These are phyloP conservation scores for Fraxinus paxiana DNA, from an alignment of 305 asterid species.

Conservation along the genomic window DNA sequence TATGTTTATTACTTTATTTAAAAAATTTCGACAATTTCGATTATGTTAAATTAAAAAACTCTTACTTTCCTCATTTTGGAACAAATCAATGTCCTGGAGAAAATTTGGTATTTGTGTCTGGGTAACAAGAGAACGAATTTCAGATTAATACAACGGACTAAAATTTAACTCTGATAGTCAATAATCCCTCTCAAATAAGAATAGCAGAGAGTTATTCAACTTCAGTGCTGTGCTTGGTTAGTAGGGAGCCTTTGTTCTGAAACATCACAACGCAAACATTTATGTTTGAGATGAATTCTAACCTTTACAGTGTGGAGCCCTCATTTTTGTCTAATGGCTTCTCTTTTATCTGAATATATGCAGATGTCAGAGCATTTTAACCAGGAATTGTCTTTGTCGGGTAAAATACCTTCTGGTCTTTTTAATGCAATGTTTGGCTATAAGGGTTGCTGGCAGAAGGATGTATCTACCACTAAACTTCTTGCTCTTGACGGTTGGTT, in stretches of 20 bases:
- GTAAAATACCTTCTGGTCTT: conserved; percentile 87
- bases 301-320: neutral
- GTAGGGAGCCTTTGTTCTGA: neutral
- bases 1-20: neutral
- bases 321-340: neutral
- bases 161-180: neutral
- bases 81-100: neutral
- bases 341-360: conserved; percentile 24
- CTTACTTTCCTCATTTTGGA: neutral
- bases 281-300: neutral
- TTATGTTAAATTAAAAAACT: neutral
- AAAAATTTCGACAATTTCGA: neutral
- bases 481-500: conserved; percentile 93
- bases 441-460: conserved; percentile 92
- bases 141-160: neutral
- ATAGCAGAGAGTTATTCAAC: neutral
- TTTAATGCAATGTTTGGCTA: conserved; percentile 80
- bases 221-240: neutral
- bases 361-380: conserved; percentile 92
- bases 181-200: neutral
- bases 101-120: neutral
- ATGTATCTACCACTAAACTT: conserved; percentile 62
- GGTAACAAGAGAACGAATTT: neutral
- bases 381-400: conserved; percentile 72
- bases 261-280: neutral